Base-by-base conservation (phyloP, 176 grass and related monocot species). In the Carex cristatella region DNA sequence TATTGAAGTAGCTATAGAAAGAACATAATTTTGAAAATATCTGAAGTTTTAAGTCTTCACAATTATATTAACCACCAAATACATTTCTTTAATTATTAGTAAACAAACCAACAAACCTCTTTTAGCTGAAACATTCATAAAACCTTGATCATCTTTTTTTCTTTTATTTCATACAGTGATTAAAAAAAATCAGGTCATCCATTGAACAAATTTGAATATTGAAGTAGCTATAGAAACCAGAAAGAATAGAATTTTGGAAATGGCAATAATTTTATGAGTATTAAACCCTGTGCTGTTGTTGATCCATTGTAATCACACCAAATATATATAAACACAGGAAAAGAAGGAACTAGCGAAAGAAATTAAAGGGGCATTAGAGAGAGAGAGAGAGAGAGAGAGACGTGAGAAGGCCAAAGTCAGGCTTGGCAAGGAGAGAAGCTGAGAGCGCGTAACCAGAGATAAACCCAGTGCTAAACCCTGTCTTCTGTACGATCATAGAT, bases 341-440 rank as follows among this genome's bases (percentile, higher is more conserved):
- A 65, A 11, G 15, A 40, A 69, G 4, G 13, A 37, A 40, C 12
- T 27, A 73, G n/a, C 27, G 7, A 74, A 13, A 53, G 44, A 13
- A 35, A 35, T 1, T 1, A 35, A 73, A 73, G n/a, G 42, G 7
- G 18, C 7, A 71, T 76, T 40, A 40, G 23, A 23, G 38, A 40
- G 61, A 42, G 18, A 57, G 11, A 40, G 11, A 40, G 38, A 40
- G 61, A 42, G 18, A 57, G 11, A 64, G 70, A 89, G 70, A 89
- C 88, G 79, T 83, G 69, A 89, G 88, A 65, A 89, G 88, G 79
- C 88, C 88, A 79, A 89, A 81, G 69, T 89, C 88, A 2, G 84
- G 88, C 19, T 83, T 89, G 84, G 84, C 88, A 57, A 86, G 88
- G 5, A 86, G 84, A 12, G 84, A 68, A 64, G 79, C 84, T 1